Evolutionary conservation across 139 green algal species (phyloP), one percentile per base, ranked within the genome.

Genomic region (Limnomonas spitsbergensis): DNA sequence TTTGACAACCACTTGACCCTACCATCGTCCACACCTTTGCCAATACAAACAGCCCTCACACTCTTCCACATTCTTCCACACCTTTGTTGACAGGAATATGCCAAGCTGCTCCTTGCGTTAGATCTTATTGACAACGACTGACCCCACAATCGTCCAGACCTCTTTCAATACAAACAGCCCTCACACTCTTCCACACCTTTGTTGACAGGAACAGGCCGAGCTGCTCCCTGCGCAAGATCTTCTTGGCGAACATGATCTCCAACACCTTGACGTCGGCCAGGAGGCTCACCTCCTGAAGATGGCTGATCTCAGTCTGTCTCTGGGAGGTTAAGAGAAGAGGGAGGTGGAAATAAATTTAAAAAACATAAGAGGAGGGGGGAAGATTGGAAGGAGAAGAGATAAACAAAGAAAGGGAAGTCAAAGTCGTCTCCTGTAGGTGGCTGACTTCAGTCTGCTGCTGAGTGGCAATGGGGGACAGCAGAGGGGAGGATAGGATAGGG

Each of bases 221-320:
- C 68, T 42, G 36, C 68, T 74, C 68, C 68, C 26, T 40, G 24
- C 36, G 34, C 35, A 26, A 4, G 35, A 74, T 47, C 68, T 74
- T 74, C 68, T 74, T 74, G 3, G 68, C 68, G 36, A 47, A 74
- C 35, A 74, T 74, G 35, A 74, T 74, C 36, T 74, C 68, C 35
- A 74, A 32, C 35, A 74, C 35, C 68, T 74, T 74, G 6, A 74
- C 14, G 36, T 74, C 68, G 14, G 68, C 68, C 4, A 20, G 7
- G 3, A 74, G 14, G 68, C 34, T 74, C 29, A 74, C 68, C 68
- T 40, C 29, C 36, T 74, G 68, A n/a, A 74, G 68, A n/a, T 74
- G 29, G 36, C 6, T 32, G 26, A 74, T 42, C 24, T 74, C 68
- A 47, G 68, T 20, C 29, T 36, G 56, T 4, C 56, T 24, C 56